A percentile compares a stretch with the other conserved stretches of the same genome.
These are phyloP conservation scores for Dryas drummondii DNA, from an alignment of 306 rosid genomes.

Conservation along the genomic window DNA sequence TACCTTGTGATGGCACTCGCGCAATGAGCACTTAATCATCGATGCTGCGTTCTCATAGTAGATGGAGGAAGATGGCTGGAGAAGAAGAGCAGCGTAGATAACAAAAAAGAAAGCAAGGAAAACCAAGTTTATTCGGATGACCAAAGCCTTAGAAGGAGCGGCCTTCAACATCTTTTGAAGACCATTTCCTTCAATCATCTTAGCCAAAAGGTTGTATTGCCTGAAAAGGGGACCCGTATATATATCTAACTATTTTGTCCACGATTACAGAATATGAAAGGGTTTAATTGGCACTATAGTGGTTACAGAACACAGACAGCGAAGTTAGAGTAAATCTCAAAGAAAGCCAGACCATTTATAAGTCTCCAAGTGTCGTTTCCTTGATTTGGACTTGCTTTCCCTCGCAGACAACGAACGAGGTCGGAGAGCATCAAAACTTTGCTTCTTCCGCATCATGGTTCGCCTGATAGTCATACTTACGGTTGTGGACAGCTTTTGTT, in stretches of 20 bases:
- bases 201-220: slow-evolving; percentile 6
- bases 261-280: not conserved
- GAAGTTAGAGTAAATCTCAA: slow-evolving; percentile 44
- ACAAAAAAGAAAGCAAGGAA: slow-evolving; percentile 60
- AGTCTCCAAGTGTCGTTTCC: slow-evolving; percentile 52
- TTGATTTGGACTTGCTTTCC: slow-evolving; percentile 26
- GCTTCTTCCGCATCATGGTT: not conserved
- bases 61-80: slow-evolving; percentile 66
- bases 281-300: slow-evolving; percentile 26
- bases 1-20: slow-evolving; percentile 86
- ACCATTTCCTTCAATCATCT: slow-evolving; percentile 43
- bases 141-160: slow-evolving; percentile 64
- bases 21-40: slow-evolving; percentile 70
- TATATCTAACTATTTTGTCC: slow-evolving; percentile 22
- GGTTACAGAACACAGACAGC: slow-evolving; percentile 43
- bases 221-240: slow-evolving; percentile 26
- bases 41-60: slow-evolving; percentile 72
- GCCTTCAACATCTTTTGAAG: slow-evolving; percentile 59
- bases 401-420: slow-evolving; percentile 24
- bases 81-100: slow-evolving; percentile 63
- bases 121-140: slow-evolving; percentile 64
- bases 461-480: not conserved
- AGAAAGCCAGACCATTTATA: slow-evolving; percentile 38
- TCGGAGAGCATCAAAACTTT: not conserved
- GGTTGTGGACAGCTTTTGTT: not conserved